Evolutionary conservation across 2,329 filamentous ascomycete genomes (phyloP), one percentile per base, ranked within the genome.

Genomic region (Ascochyta koolunga): DNA sequence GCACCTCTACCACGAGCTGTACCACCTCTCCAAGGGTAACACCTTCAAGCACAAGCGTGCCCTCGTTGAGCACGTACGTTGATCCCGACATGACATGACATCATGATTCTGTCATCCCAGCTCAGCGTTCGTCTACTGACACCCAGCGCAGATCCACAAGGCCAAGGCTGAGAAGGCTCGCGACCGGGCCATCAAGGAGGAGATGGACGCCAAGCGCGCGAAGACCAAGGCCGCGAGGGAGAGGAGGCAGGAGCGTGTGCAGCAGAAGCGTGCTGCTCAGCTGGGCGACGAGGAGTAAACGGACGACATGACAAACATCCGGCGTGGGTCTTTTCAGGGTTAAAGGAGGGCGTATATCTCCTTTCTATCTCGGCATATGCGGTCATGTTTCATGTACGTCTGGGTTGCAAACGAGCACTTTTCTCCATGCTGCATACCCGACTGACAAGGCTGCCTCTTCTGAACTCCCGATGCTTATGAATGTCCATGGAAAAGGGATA

Each of bases 1-100:
- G 89, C 95, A 99, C 87, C 92, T 99, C 63, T 99, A 99, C 89
- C 95, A 99, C 88, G 93, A 98, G 86, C 91, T 99, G 72, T 99
- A 99, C 88, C 95, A 97, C 83, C 86, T 96, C 80, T 95, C 90
- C 89, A 99, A 99, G 93, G 96, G 95, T 96, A 99, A 99, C 89
- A 93, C 95, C 81, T 99, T 99, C 90, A 99, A 99, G 93, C 95
- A 99, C 91, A 99, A 98, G 93, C 90, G 95, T 83, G 95, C 93
- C 78, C 89, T 99, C 76, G 92, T 99, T 80, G 95, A 99, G 88
- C 95, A 99, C 86, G 95, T 99, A 96, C 78, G 95, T 91, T 50
- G 51, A 53, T 54, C 59, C 59, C 68, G n/a, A n/a, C n/a, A n/a
- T 72, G 66, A 72, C 59, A 72, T 73, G 69, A 73, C 68, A 73